Evolutionary conservation across 768 basidiomycete genomes (phyloP).

Genomic region (Psilocybe sp.): DNA sequence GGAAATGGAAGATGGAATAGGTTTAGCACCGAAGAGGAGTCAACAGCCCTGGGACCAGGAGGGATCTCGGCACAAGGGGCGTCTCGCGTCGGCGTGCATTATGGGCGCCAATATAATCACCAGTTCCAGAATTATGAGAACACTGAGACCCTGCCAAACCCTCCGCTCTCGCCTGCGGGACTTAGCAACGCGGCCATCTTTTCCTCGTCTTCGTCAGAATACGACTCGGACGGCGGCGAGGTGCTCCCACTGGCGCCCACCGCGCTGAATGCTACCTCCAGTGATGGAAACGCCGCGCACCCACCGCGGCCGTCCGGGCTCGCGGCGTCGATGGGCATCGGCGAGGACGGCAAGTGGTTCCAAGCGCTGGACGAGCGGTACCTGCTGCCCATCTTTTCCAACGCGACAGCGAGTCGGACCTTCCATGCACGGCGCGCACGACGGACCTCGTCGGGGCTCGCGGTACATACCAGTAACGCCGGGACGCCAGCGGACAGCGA

Average conservation of each 20-base stretch:
- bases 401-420: constrained; percentile 83
- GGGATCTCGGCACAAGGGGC: constrained; percentile 25
- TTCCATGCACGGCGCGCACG: constrained; percentile 78
- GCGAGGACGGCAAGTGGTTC: constrained; percentile 92
- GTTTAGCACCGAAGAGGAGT: constrained; percentile 39
- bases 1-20: constrained; percentile 36
- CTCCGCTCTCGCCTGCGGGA: constrained; percentile 16
- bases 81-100: constrained; percentile 55
- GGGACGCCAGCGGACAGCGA: constrained; percentile 39
- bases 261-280: constrained; percentile 12
- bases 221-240: constrained; percentile 75
- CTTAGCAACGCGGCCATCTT: constrained; percentile 50
- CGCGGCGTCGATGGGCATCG: constrained; percentile 22
- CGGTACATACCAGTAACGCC: constrained; percentile 21
- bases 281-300: constrained; percentile 8
- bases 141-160: constrained; percentile 9
- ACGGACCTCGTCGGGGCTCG: constrained; percentile 35
- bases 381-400: constrained; percentile 88
- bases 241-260: constrained; percentile 74
- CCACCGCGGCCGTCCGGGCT: constrained; percentile 19
- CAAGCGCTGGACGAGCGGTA: constrained; percentile 93
- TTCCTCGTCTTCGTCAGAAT: constrained; percentile 70
- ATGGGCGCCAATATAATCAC: constrained; percentile 59
- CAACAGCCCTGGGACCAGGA: constrained; percentile 29
- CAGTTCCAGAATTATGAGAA: constrained; percentile 29